Evolutionary conservation across 176 grass and related monocot genomes (phyloP).

Genomic region (Phyllostachys edulis): DNA sequence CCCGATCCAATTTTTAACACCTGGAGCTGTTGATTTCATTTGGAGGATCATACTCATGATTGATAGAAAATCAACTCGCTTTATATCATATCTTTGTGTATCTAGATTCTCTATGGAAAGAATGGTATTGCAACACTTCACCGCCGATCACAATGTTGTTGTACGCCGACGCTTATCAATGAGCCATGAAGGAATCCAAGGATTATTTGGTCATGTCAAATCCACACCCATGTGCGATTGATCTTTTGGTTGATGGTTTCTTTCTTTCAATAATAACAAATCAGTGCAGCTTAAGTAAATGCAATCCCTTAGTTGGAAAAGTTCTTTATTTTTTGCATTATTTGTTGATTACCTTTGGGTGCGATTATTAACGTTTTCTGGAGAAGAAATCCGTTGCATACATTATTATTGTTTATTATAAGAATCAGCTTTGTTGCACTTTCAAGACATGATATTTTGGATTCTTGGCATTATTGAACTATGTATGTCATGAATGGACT

Average conservation of each 20-base stretch:
- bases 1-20: constrained; percentile 32
- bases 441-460: too few relatives aligned
- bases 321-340: not conserved
- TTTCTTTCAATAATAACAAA: not conserved
- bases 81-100: not conserved
- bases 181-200: not conserved
- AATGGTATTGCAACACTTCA: not conserved
- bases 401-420: not conserved
- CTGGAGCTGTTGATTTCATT: constrained; percentile 18
- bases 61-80: constrained; percentile 14
- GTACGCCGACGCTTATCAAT: not conserved
- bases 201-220: not conserved
- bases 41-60: constrained; percentile 1
- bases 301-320: not conserved
- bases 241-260: not conserved
- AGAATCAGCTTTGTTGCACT: not conserved
- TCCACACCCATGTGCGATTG: not conserved
- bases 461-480: too few relatives aligned
- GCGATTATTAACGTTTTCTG: not conserved
- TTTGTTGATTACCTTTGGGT: not conserved
- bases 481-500: too few relatives aligned
- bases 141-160: constrained; percentile 26
- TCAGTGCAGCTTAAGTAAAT: not conserved
- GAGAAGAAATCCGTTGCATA: not conserved
- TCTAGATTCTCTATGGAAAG: not conserved